Conservation (phyloP, 2,329 filamentous ascomycete species). For the Apiospora phragmitis region DNA sequence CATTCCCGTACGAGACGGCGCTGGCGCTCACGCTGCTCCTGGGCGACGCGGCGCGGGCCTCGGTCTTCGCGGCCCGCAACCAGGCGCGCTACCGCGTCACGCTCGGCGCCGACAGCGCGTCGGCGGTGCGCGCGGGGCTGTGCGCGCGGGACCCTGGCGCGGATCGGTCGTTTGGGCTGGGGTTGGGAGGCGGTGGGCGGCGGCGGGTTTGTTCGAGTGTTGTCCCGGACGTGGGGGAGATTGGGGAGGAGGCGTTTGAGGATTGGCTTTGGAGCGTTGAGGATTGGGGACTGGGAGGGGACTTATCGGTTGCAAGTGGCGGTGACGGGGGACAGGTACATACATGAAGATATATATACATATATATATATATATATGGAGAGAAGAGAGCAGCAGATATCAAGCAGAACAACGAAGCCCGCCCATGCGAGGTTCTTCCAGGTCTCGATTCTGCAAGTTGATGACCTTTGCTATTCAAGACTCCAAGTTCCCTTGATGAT, state of each 20-base stretch:
- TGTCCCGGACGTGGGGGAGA: neutral
- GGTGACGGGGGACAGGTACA: neutral
- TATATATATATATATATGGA: neutral
- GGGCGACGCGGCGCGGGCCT: slow-evolving; percentile 9
- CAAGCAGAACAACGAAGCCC: neutral
- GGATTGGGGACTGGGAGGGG: neutral
- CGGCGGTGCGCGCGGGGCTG: neutral
- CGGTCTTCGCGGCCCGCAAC: slow-evolving; percentile 9
- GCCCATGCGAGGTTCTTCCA: neutral
- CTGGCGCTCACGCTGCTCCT: neutral
- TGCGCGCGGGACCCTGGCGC: neutral
- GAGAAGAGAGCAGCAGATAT: neutral
- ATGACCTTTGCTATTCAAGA: too few relatives aligned
- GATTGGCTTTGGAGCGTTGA: slow-evolving; percentile 6
- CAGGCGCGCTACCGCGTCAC: neutral
- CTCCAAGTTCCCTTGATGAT: too few relatives aligned
- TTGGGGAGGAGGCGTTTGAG: slow-evolving; percentile 1
- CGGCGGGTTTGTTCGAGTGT: neutral
- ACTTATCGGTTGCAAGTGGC: neutral
- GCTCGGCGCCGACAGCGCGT: slow-evolving; percentile 1
- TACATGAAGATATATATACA: too few relatives aligned
- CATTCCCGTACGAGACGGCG: slow-evolving; percentile 10
- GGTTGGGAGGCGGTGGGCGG: neutral
- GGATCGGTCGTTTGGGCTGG: neutral
- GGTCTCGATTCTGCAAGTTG: neutral